Evolutionary conservation across 116 monocot species (phyloP).

Genomic region (Dioscorea cayenensis): DNA sequence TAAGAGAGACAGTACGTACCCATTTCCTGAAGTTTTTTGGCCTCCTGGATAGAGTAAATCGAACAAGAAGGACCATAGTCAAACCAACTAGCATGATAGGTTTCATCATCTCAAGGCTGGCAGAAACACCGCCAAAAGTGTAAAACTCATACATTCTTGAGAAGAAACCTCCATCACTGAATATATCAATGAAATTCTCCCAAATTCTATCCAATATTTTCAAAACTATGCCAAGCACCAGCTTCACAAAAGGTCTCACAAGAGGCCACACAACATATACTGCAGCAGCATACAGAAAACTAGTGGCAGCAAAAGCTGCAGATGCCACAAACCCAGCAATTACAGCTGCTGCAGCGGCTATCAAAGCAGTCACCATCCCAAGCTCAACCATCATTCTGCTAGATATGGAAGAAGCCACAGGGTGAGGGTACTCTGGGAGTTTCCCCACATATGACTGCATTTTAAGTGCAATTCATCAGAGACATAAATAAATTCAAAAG

Average conservation of each 20-base stretch:
- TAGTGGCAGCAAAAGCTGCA: constrained; percentile 64
- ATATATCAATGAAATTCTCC: constrained; percentile 53
- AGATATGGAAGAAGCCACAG: constrained; percentile 86
- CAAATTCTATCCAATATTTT: constrained; percentile 52
- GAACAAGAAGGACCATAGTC: constrained; percentile 73
- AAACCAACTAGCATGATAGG: constrained; percentile 66
- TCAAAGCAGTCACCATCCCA: constrained; percentile 60
- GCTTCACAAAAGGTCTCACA: constrained; percentile 55
- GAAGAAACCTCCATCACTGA: constrained; percentile 61
- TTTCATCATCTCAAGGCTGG: constrained; percentile 63
- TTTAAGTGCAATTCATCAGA: background rate
- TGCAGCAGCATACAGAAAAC: constrained; percentile 55
- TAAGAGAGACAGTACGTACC: constrained; percentile 18
- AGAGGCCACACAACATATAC: constrained; percentile 69
- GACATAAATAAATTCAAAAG: background rate
- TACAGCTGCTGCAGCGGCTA: constrained; percentile 54
- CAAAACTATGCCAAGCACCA: constrained; percentile 46
- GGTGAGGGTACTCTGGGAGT: constrained; percentile 55
- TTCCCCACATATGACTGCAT: constrained; percentile 78
- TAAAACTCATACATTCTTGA: constrained; percentile 67
- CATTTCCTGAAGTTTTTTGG: constrained; percentile 93
- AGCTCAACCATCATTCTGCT: constrained; percentile 80
- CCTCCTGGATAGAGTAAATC: constrained; percentile 79
- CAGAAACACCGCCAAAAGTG: constrained; percentile 75
- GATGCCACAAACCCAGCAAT: constrained; percentile 66